Evolutionary conservation across 1,139 yeast genomes (phyloP), one percentile per base, ranked within the genome.

Genomic region (Candida sp.): DNA sequence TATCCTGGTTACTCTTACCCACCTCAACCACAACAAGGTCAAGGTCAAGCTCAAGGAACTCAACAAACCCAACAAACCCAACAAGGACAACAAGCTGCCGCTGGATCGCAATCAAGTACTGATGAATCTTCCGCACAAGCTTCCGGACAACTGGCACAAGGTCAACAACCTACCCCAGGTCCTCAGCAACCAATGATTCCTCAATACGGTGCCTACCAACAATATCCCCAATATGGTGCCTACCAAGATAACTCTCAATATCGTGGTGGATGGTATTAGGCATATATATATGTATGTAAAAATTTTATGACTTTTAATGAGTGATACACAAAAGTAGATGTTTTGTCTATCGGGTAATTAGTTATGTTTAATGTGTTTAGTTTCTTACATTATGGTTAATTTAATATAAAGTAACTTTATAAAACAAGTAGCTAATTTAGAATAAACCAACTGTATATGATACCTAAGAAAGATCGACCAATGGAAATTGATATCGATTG

Each of bases 151-250:
- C 19, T 6, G 19, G 50, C 57, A 39, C 65, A 62, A 38, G 59
- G 60, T 46, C 61, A 55, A 37, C 57, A 52, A 35, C 60, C 57
- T 19, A 64, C 58, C 49, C 59, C 53, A 47, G 57, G 62, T 49
- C 72, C 68, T 40, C 67, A 63, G 46, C 74, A 68, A 52, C 71
- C 70, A 41, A 58, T 60, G 49, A 59, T 64, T 49, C 76, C 75
- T 25, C 76, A 71, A 56, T 72, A 67, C 51, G 75, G 71, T 40
- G 77, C 61, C 25, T 73, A 72, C 56, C 79, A 73, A 56, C 78
- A 73, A 55, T 73, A 71, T 59, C 77, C 77, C n/a, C 78, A 73
- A 55, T 73, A 72, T 50, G 76, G 75, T 48, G 19, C 19, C 19
- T 73, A 71, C 58, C 78, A 73, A 56, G 77, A 72, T 51, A 60